Percentiles rank a stretch among this genome's conserved stretches.
phyloP scores from a whole-genome alignment of 2,329 filamentous ascomycete species.

The Botrytis medusae region DNA sequence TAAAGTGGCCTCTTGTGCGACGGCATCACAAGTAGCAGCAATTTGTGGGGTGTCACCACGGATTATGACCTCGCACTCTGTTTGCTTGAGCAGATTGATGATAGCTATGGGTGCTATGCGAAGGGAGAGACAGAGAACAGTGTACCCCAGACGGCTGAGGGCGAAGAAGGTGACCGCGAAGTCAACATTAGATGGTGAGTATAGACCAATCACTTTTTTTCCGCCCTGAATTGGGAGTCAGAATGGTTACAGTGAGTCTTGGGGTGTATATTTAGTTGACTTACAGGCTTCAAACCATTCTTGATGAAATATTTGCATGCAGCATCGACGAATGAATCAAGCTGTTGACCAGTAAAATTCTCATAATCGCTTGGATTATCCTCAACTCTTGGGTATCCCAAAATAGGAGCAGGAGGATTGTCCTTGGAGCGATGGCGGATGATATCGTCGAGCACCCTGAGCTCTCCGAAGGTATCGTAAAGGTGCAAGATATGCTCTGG shows the following conservation, averaged over 20 bases:
- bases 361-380: constrained; percentile 31
- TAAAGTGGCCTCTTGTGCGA: constrained; percentile 18
- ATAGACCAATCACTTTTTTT: constrained; percentile 32
- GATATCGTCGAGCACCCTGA: constrained; percentile 28
- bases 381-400: constrained; percentile 28
- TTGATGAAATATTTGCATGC: constrained; percentile 26
- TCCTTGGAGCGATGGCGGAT: constrained; percentile 28
- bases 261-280: constrained; percentile 11
- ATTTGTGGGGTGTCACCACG: constrained; percentile 23
- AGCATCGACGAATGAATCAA: constrained; percentile 31
- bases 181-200: constrained; percentile 42
- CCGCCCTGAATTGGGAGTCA: constrained; percentile 14
- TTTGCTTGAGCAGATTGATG: constrained; percentile 47
- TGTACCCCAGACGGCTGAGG: constrained; percentile 53
- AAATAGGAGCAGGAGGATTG: constrained; percentile 26
- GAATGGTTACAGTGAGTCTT: background rate
- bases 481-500: constrained; percentile 22
- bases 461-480: constrained; percentile 24
- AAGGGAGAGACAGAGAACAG: constrained; percentile 54
- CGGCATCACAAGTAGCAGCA: constrained; percentile 9
- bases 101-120: constrained; percentile 53
- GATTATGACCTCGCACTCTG: constrained; percentile 29
- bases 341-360: constrained; percentile 27
- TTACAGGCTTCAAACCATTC: constrained; percentile 20
- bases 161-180: constrained; percentile 54